Evolutionary conservation across 805 yeast genomes (phyloP).

Genomic region (Yamadazyma ubonensis): DNA sequence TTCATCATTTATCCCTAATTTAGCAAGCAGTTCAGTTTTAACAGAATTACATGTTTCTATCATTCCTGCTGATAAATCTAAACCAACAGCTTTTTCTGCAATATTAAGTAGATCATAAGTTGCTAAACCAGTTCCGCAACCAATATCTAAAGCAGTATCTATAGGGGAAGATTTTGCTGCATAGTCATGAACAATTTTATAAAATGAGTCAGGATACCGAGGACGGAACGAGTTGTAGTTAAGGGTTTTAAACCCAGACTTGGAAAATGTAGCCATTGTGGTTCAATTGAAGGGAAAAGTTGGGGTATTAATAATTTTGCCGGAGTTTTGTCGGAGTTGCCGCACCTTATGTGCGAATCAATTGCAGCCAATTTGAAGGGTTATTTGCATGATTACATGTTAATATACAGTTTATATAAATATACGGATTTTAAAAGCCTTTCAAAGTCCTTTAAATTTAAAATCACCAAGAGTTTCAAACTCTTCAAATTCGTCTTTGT

Average conservation of each 20-base stretch:
- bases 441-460: constrained; percentile 1
- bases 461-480: constrained; percentile 4
- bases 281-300: not conserved
- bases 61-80: constrained; percentile 51
- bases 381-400: not conserved
- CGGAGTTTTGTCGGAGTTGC: constrained; percentile 8
- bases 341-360: not conserved
- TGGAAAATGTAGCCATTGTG: constrained; percentile 34
- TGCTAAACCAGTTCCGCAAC: constrained; percentile 58
- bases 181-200: constrained; percentile 27
- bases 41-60: constrained; percentile 40
- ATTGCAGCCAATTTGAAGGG: not conserved
- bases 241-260: constrained; percentile 30
- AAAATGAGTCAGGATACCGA: constrained; percentile 40
- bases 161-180: constrained; percentile 13
- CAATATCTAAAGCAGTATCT: constrained; percentile 37
- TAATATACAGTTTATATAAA: not conserved
- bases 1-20: constrained; percentile 23
- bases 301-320: not conserved
- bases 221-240: constrained; percentile 42
- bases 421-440: not conserved
- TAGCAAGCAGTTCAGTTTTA: constrained; percentile 21
- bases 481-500: constrained; percentile 10
- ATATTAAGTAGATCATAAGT: constrained; percentile 43
- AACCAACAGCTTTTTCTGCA: constrained; percentile 40